Evolutionary conservation across 495 filamentous ascomycete species (phyloP).

Genomic region (Trichoderma erinaceum): DNA sequence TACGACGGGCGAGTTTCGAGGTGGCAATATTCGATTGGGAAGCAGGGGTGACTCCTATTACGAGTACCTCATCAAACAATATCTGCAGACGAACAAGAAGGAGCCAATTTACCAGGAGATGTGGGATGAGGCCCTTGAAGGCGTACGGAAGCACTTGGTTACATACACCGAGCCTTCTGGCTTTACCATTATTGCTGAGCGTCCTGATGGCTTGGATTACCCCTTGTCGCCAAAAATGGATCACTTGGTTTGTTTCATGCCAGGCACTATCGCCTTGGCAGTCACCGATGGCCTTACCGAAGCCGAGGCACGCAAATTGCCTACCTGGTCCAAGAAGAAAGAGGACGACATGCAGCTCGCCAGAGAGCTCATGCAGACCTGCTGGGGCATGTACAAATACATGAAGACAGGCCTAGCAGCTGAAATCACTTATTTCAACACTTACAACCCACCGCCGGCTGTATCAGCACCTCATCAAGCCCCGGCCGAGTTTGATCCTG

Average conservation of each 20-base stretch:
- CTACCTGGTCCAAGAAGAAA: slow-evolving; percentile 68
- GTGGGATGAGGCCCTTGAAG: slow-evolving; percentile 81
- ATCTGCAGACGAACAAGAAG: slow-evolving; percentile 80
- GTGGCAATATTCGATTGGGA: slow-evolving; percentile 81
- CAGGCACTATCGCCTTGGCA: slow-evolving; percentile 86
- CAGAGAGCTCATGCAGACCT: slow-evolving; percentile 88
- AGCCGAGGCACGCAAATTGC: slow-evolving; percentile 61
- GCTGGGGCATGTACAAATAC: slow-evolving; percentile 90
- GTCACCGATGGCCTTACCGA: slow-evolving; percentile 74
- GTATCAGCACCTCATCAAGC: slow-evolving; percentile 44
- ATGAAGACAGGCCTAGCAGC: slow-evolving; percentile 84
- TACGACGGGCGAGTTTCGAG: slow-evolving; percentile 68
- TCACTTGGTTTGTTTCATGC: slow-evolving; percentile 95
- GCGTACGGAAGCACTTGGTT: slow-evolving; percentile 85
- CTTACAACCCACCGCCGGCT: slow-evolving; percentile 56
- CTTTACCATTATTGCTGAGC: slow-evolving; percentile 82
- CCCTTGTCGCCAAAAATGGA: slow-evolving; percentile 86
- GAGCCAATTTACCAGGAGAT: slow-evolving; percentile 85
- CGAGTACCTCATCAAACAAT: slow-evolving; percentile 96
- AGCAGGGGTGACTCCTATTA: slow-evolving; percentile 96
- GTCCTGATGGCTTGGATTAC: slow-evolving; percentile 63
- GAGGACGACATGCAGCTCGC: slow-evolving; percentile 84
- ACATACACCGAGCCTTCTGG: slow-evolving; percentile 75
- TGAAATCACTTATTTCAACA: slow-evolving; percentile 86
- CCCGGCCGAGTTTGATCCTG: slow-evolving; percentile 41